Evolutionary conservation across 164 flowering plant genomes (phyloP), one percentile per base, ranked within the genome.

Genomic region (Chloranthus sessilifolius): DNA sequence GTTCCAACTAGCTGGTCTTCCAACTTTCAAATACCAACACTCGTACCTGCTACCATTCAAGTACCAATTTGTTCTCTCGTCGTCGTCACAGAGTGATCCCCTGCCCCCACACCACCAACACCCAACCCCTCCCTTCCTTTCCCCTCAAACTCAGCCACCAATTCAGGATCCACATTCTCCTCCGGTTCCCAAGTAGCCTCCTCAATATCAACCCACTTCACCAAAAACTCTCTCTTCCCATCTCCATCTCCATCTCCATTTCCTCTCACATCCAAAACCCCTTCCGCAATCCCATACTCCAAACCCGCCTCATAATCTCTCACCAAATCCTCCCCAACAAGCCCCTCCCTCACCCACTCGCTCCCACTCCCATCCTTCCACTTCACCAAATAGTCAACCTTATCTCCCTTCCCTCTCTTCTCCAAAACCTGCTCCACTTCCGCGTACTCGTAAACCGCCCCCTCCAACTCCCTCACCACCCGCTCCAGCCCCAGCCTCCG

Each of bases 161-260:
- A 63, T 29, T 70, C 85, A 39, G 85, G 73, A 61, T 92, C 95
- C 43, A 88, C 96, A 50, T 88, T 88, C 61, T 88, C 95, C 60
- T 64, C 76, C 0, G 96, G 95, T 69, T 88, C 96, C 99, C 99
- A 92, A 47, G 99, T 92, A 30, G 85, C 81, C 17, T 83, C 95
- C 2, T 82, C 94, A 14, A 83, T 72, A 52, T 92, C 99, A 46
- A 68, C 61, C 96, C 99, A 92, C 53, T 82, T 88, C 56, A 92
- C 95, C 67, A 92, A 59, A 64, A 53, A 79, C 81, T 92, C 96
- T n/a, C 22, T 65, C 69, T 51, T 72, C 56, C 81, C 82, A 7
- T 65, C 90, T 29, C 75, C 89, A 2, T 67, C 80, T 0, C 55
- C 71, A 17, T 23, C 47, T 29, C 12, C n/a, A n/a, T n/a, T n/a